Percentiles rank a stretch among this genome's conserved stretches.
Evolutionary conservation across 1,284 basidiomycete species (phyloP).

Genomic region (Leccinum olivaceoglutinosum): DNA sequence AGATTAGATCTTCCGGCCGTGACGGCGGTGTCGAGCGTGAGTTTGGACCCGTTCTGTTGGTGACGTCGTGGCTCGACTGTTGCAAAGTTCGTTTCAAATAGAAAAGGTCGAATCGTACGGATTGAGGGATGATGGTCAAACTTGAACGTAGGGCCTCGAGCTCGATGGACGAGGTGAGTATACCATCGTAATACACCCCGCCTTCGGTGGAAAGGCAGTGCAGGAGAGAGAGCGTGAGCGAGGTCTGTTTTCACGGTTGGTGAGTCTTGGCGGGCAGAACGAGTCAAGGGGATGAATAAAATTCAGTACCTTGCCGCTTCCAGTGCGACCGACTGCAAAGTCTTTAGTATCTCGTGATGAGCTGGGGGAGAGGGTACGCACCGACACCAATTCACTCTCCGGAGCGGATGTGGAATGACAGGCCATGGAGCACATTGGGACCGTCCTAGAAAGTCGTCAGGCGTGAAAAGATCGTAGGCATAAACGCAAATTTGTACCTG

Average conservation of each 20-base stretch:
- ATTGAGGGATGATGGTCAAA: slow-evolving; percentile 60
- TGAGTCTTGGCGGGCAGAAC: background rate
- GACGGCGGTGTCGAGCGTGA: slow-evolving; percentile 34
- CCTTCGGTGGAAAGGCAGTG: slow-evolving; percentile 56
- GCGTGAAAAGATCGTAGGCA: slow-evolving; percentile 6
- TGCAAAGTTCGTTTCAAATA: no score
- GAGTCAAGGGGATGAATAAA: no score
- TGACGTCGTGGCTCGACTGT: no score
- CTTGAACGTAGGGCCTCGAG: slow-evolving; percentile 40
- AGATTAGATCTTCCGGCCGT: slow-evolving; percentile 59
- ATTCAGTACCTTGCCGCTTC: slow-evolving; percentile 11
- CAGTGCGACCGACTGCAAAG: slow-evolving; percentile 14
- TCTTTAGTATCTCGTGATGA: background rate
- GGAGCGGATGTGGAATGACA: slow-evolving; percentile 8
- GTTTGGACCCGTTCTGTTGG: slow-evolving; percentile 13
- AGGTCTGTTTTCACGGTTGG: slow-evolving; percentile 30
- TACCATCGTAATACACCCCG: slow-evolving; percentile 48
- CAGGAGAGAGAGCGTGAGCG: slow-evolving; percentile 47
- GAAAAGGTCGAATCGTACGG: slow-evolving; percentile 27
- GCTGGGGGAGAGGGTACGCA: background rate
- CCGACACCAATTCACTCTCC: slow-evolving; percentile 15
- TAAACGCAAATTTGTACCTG: slow-evolving; percentile 3
- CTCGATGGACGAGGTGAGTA: slow-evolving; percentile 30
- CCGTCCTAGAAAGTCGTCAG: no score
- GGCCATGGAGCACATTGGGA: slow-evolving; percentile 3